Evolutionary conservation across 768 basidiomycete genomes (phyloP), one percentile per base, ranked within the genome.

Genomic region (Suillus bovinus): DNA sequence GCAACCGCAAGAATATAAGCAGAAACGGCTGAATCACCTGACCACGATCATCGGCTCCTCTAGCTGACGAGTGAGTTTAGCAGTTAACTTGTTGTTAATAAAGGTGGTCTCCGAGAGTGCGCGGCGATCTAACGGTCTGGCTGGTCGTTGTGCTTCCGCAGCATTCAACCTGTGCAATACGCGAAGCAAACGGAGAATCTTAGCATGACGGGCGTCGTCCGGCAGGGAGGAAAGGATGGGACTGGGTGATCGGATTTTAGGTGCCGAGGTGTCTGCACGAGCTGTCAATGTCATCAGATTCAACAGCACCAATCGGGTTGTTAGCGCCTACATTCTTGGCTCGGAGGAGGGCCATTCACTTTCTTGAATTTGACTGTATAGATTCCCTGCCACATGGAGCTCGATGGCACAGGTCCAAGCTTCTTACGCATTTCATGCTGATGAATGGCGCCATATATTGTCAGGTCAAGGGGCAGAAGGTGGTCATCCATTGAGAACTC

Each of bases 11-110:
- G 34, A 17, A 56, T 39, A 24, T 9, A 24, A 33, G 22, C 22
- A n/a, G 16, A n/a, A 63, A 38, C 41, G 22, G 20, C 44, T 8
- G 58, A 72, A 81, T 64, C 68, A 94, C 94, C 94, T 96, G 1
- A 96, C 97, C 49, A 99, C 95, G 65, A 99, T 97, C 94, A 99
- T 97, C 0, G 94, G 93, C 72, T 99, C 97, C 69, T 99, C 97
- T 47, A 99, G 75, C 72, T 99, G 97, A 39, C 97, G 85, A 14
- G 94, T 94, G n/a, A 99, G 83, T 76, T 99, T 99, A 11, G 97
- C 97, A 2, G 94, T 94, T 31, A 99, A 79, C 75, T 99, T 99
- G 79, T 97, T 98, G 74, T 99, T 99, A 64, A 99, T 86, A 72
- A 99, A 99, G 0, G 92, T 85, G 0, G 92, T 85, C 65, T 95